Percentiles rank a stretch among this genome's conserved stretches.
phyloP scores from a whole-genome alignment of 1,284 basidiomycete genomes.

The Trichosporon faecale region DNA sequence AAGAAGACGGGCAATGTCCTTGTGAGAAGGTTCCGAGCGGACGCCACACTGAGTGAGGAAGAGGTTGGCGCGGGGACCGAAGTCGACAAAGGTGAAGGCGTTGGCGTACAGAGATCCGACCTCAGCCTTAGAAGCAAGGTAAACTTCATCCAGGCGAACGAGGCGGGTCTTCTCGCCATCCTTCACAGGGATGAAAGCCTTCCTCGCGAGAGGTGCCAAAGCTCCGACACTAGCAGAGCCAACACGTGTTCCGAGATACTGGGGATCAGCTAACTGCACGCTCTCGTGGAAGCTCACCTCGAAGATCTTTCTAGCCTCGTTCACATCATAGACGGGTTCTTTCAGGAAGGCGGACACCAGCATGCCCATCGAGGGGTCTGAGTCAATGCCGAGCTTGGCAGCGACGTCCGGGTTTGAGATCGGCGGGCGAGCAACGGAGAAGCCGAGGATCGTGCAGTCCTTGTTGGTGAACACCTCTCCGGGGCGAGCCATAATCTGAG shows the following conservation, averaged over 20 bases:
- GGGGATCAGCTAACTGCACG: slow-evolving; percentile 14
- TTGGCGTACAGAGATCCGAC: slow-evolving; percentile 38
- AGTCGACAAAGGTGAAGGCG: slow-evolving; percentile 80
- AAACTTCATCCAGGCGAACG: slow-evolving; percentile 43
- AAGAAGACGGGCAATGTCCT: slow-evolving; percentile 44
- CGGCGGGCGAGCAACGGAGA: slow-evolving; percentile 59
- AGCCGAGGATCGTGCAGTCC: slow-evolving; percentile 72
- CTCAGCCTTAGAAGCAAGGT: slow-evolving; percentile 35
- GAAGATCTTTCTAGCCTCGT: slow-evolving; percentile 68
- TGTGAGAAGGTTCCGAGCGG: slow-evolving; percentile 71
- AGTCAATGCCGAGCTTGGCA: slow-evolving; percentile 70
- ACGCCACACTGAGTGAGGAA: slow-evolving; percentile 88
- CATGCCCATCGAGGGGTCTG: slow-evolving; percentile 67
- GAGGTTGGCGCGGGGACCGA: slow-evolving; percentile 73
- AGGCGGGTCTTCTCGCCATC: slow-evolving; percentile 32
- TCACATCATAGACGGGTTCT: slow-evolving; percentile 61
- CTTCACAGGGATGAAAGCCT: slow-evolving; percentile 52
- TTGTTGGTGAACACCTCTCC: slow-evolving; percentile 69
- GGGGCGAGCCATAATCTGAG: slow-evolving; percentile 62
- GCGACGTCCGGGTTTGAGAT: slow-evolving; percentile 61
- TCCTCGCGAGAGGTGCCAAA: slow-evolving; percentile 39
- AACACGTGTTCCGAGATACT: slow-evolving; percentile 68
- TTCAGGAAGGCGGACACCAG: slow-evolving; percentile 65
- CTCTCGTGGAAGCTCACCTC: slow-evolving; percentile 45
- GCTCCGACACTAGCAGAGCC: slow-evolving; percentile 51